These are phyloP conservation scores for Vanilla planifolia DNA, from an alignment of 106 monocot genomes.

Conservation along the genomic window DNA sequence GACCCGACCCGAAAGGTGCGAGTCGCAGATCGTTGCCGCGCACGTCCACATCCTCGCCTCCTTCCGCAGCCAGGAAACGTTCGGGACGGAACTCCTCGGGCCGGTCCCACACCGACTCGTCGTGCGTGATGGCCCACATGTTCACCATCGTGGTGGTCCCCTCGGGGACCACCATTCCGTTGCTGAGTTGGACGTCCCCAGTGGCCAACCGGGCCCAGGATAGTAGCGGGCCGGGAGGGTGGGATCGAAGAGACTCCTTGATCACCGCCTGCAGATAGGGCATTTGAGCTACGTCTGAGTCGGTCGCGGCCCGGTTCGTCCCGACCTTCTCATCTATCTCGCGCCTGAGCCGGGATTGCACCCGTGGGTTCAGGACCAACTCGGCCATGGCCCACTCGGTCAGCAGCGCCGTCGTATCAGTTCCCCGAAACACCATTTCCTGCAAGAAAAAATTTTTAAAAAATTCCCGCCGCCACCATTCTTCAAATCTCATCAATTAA, in stretches of 20 bases:
- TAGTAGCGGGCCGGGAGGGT: slow-evolving; percentile 61
- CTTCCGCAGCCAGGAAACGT: slow-evolving; percentile 25
- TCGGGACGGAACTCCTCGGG: slow-evolving; percentile 27
- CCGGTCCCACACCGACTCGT: slow-evolving; percentile 29
- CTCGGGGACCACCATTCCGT: slow-evolving; percentile 56
- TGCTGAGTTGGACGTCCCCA: slow-evolving; percentile 46
- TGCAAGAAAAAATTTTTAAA: background rate
- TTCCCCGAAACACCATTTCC: slow-evolving; percentile 73
- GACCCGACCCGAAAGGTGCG: slow-evolving; percentile 50
- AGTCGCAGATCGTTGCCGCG: slow-evolving; percentile 37
- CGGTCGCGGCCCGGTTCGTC: slow-evolving; percentile 3
- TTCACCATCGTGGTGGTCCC: slow-evolving; percentile 67
- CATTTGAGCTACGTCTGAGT: slow-evolving; percentile 46
- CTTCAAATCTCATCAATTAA: background rate
- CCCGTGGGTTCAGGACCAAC: slow-evolving; percentile 34
- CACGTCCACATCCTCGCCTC: slow-evolving; percentile 42
- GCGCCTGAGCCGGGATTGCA: slow-evolving; percentile 21
- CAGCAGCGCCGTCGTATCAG: slow-evolving; percentile 59
- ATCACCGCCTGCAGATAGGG: slow-evolving; percentile 51
- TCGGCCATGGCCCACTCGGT: slow-evolving; percentile 71
- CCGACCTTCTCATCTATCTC: slow-evolving; percentile 35
- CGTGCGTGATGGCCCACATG: slow-evolving; percentile 72
- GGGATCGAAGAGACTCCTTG: slow-evolving; percentile 49
- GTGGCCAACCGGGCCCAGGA: slow-evolving; percentile 55
- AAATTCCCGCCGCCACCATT: background rate